Base-by-base conservation (phyloP, 2,329 filamentous ascomycete genomes). In the Fusarium oxysporum region DNA sequence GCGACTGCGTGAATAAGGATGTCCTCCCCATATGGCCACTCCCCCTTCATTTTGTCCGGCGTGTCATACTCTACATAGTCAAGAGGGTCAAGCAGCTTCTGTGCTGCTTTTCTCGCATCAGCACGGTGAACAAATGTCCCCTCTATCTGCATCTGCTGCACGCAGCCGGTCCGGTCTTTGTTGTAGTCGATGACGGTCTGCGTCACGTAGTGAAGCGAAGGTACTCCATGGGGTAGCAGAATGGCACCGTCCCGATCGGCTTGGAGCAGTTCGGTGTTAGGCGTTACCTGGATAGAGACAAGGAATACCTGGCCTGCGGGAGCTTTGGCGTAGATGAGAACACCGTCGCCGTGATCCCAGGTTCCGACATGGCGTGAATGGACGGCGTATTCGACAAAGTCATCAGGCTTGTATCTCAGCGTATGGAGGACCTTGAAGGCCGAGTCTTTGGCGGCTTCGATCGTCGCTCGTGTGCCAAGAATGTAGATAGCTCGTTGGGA, bases 11-110 rank as follows among this genome's bases (percentile, higher is more conserved):
- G 84, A 19, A 83, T 81, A 3, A 84, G 64, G 5, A 83, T 81
- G 30, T 86, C 82, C 21, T 85, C 83, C 9, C 84, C 84, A 79
- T 82, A 86, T 4, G 84, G 83, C 83, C 84, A 85, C 62, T 83
- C 67, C 6, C 68, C 76, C 4, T 55, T 57, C 33, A 77, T 64
- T 28, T 75, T 76, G 16, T 78, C 78, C 25, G 78, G 77, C 59
- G 79, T 77, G 44, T 83, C 81, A 53, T 81, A 83, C 73, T 84
- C 77, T 0, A 71, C 81, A 65, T 78, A 84, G 14, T 78, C 73
- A 5, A 73, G 66, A 12, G 65, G 68, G 8, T 80, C 76, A 10
- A 86, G 78, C 8, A 75, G 73, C n/a, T 58, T 59, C 28, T 77
- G 74, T 1, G 84, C 84, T 2, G 81, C 82, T 3, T 71, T 68